phyloP scores from a whole-genome alignment of 768 basidiomycete genomes.

The Suillus lakei region DNA sequence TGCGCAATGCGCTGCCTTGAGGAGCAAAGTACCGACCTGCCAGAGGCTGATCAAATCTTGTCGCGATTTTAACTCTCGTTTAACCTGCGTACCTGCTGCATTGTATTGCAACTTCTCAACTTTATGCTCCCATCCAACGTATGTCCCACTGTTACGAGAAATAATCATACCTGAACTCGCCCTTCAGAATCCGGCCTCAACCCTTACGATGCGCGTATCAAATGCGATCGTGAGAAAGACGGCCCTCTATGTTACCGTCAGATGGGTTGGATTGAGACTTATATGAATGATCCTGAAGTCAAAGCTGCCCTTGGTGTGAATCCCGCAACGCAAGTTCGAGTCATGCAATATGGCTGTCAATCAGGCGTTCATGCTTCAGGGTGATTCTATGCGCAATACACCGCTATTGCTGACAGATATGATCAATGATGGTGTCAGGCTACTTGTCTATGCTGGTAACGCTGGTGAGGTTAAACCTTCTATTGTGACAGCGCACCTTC shows the following conservation, averaged over 20 bases:
- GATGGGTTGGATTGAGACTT: slow-evolving; percentile 87
- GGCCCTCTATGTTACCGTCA: slow-evolving; percentile 78
- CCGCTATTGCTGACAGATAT: slow-evolving; percentile 80
- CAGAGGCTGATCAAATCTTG: slow-evolving; percentile 74
- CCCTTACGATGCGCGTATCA: slow-evolving; percentile 84
- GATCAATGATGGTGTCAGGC: slow-evolving; percentile 78
- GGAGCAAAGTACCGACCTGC: slow-evolving; percentile 73
- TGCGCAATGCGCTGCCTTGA: slow-evolving; percentile 65
- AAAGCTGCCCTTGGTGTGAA: slow-evolving; percentile 84
- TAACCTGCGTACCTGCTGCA: slow-evolving; percentile 74
- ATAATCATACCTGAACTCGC: slow-evolving; percentile 5
- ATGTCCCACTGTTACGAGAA: slow-evolving; percentile 28
- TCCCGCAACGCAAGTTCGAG: slow-evolving; percentile 58
- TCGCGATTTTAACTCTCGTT: slow-evolving; percentile 60
- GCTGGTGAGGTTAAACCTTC: slow-evolving; percentile 52
- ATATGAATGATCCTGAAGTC: slow-evolving; percentile 77
- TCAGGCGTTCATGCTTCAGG: slow-evolving; percentile 77
- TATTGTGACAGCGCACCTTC: slow-evolving; percentile 10
- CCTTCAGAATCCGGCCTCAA: slow-evolving; percentile 72
- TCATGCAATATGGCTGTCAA: slow-evolving; percentile 85
- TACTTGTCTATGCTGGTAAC: slow-evolving; percentile 90
- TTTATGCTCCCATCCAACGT: slow-evolving; percentile 76
- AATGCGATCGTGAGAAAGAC: slow-evolving; percentile 74
- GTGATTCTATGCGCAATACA: slow-evolving; percentile 87
- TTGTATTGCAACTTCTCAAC: slow-evolving; percentile 81